Base-by-base conservation (phyloP, 2,329 filamentous ascomycete species). In the Colletotrichum nymphaeae region DNA sequence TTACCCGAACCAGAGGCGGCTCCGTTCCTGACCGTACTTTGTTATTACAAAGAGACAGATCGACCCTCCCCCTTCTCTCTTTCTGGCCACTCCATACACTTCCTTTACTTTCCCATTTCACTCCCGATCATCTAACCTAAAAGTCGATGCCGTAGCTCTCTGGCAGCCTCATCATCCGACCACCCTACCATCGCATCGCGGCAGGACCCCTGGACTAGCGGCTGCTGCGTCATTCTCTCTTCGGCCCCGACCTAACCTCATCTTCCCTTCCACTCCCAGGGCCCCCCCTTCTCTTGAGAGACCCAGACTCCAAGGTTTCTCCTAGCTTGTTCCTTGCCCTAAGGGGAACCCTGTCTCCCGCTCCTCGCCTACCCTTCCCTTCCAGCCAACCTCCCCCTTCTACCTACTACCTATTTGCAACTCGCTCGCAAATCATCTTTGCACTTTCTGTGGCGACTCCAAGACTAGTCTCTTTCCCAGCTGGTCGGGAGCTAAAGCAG, bases 141-240 rank as follows among this genome's bases (percentile, higher is more conserved):
- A 69, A 65, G 19, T 73, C 70, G 56, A 73, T 70, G 67, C 49
- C 49, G 60, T 62, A 55, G 56, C 60, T 49, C 46, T 52, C 42
- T 57, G 52, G 60, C 49, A 57, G 56, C 67, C 67, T 70, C 70
- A 66, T 65, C 71, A 49, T 60, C 67, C 49, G 60, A 70, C 71
- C 67, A 37, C 56, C 28, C 35, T 35, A 28, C 67, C 42, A 49
- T 49, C 42, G 19, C 30, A 59, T 42, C 22, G 59, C 59, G 66
- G 59, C 69, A 69, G 59, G 59, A 59, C 66, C 66, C 69, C 55
- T 72, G 65, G 26, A 22, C 62, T 60, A 49, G 66, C 66, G 65
- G 59, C 53, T 59, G 37, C 65, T 72, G 69, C 69, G 69, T 69
- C 65, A 69, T 59, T 57, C 24, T 55, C 24, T 55, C 26, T 53